These are phyloP conservation scores for Colletotrichum shisoi DNA, from an alignment of 2,329 filamentous ascomycete genomes.

Conservation along the genomic window DNA sequence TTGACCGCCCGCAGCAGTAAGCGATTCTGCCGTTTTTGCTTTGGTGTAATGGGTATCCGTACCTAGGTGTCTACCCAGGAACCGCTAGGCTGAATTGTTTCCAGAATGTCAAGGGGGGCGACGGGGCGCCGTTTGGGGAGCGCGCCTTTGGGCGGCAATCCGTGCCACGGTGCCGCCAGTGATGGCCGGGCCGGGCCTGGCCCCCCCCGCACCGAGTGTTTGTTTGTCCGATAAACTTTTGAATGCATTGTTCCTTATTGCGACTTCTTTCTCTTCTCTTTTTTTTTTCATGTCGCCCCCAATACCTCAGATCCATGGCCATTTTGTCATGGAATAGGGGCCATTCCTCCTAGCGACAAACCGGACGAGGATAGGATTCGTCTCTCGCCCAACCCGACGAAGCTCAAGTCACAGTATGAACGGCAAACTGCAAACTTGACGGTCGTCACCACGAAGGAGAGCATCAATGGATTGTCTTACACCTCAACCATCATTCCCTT, in stretches of 20 bases:
- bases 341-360: background rate
- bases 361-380: background rate
- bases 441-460: background rate
- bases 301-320: background rate
- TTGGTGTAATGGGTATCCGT: no score
- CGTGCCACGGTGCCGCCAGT: background rate
- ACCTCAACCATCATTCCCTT: background rate
- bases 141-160: background rate
- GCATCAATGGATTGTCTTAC: background rate
- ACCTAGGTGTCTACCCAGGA: no score
- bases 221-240: background rate
- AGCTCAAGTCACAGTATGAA: background rate
- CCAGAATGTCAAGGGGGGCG: no score
- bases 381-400: background rate
- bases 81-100: background rate
- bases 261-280: background rate
- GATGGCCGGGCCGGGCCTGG: slow-evolving; percentile 7
- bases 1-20: background rate
- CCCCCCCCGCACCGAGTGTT: background rate
- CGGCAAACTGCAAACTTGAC: background rate
- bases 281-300: no score
- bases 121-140: background rate
- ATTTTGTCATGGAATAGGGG: background rate
- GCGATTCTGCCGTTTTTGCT: background rate
- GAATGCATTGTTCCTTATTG: background rate